Evolutionary conservation across 768 basidiomycete species (phyloP).

Genomic region (Lactarius psammicola): DNA sequence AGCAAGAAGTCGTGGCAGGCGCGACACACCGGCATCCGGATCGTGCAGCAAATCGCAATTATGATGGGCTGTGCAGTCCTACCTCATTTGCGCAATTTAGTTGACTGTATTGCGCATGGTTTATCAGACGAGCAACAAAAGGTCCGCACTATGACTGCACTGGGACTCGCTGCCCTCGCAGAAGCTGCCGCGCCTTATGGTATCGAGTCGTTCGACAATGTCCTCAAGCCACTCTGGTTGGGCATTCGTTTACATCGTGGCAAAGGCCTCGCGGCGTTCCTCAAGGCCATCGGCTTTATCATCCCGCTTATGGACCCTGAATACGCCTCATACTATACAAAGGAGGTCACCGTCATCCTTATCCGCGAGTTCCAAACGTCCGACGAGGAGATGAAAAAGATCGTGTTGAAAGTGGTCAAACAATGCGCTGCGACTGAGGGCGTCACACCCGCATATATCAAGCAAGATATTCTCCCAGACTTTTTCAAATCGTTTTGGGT

Average conservation of each 20-base stretch:
- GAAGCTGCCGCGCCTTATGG: constrained; percentile 98
- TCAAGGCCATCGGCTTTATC: constrained; percentile 98
- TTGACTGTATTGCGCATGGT: constrained; percentile 93
- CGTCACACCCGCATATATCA: constrained; percentile 93
- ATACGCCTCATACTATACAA: constrained; percentile 98
- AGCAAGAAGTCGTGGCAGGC: constrained; percentile 99
- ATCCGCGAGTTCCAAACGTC: constrained; percentile 99
- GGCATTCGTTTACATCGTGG: constrained; percentile 95
- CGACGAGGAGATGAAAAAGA: constrained; percentile 99
- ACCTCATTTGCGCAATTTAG: constrained; percentile 93
- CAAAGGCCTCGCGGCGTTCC: constrained; percentile 90
- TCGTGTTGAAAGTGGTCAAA: constrained; percentile 97
- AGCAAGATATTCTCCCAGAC: constrained; percentile 96
- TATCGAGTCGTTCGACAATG: constrained; percentile 99
- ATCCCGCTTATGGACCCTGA: constrained; percentile 99
- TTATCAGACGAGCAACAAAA: constrained; percentile 95
- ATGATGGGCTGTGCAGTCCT: constrained; percentile 99
- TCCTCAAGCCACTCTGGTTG: constrained; percentile 90
- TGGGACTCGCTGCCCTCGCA: constrained; percentile 89
- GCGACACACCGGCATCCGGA: constrained; percentile 97
- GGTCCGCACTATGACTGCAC: constrained; percentile 93
- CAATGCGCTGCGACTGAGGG: constrained; percentile 99
- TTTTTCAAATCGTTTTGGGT: constrained; percentile 99
- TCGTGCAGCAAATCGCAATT: constrained; percentile 98
- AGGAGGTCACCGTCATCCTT: constrained; percentile 94